Base-by-base conservation (phyloP, 2,329 filamentous ascomycete genomes). In the Didymosphaeria variabile region DNA sequence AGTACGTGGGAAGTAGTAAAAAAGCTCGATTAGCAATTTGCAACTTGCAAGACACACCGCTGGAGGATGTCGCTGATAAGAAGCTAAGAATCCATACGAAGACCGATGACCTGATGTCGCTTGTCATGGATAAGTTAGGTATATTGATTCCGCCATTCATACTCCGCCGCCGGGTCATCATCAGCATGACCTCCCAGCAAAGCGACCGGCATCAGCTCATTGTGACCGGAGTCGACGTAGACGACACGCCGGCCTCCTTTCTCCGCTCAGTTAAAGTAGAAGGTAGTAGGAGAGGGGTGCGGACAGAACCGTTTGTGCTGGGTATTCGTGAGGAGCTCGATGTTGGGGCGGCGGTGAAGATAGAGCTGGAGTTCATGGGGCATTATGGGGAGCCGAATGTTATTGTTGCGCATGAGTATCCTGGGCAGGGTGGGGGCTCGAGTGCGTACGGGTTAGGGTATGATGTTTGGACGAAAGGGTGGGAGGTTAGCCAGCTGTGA, bases 311-410 rank as follows among this genome's bases (percentile, higher is more conserved):
- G 5, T 55, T 55, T 46, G 26, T 55, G 40, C 29, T 55, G 15
- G 42, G 38, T 8, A 15, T 55, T 1, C 23, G 52, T 9, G 52
- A 46, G 29, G 52, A 55, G 26, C 51, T 53, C 6, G 51, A 42
- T 9, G 38, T 32, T 10, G 52, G 40, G 15, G 29, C 23, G 52
- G 40, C 7, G 17, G 40, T 55, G 1, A 46, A 46, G 40, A 6
- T 55, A 1, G 52, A 55, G 38, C 12, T 55, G 3, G 52, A 55
- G n/a, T 55, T 55, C 9, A 55, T 55, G 52, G 52, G 52, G 26
- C 52, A 55, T 34, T 55, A 55, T 45, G 40, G 40, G 2, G 52
- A 55, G 26, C 52, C 52, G 9, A 55, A 55, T 45, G 17, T 55
- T 9, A 38, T 55, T 15, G 26, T 55, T 9, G 52, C 29, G 38